Evolutionary conservation across 2,329 filamentous ascomycete species (phyloP).

Genomic region (Apiospora phragmitis): DNA sequence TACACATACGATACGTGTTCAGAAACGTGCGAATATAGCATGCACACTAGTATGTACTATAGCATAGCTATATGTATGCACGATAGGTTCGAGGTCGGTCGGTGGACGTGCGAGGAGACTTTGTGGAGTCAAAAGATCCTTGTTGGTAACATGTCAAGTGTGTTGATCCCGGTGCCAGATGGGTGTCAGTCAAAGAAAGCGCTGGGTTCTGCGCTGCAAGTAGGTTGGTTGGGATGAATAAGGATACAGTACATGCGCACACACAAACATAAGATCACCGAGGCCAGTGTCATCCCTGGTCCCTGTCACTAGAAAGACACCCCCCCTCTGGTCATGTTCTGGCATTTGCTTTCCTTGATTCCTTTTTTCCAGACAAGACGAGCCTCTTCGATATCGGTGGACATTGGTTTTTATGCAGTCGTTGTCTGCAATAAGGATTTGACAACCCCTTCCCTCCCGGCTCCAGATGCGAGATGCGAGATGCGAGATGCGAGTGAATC

Average conservation of each 20-base stretch:
- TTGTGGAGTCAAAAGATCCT: slow-evolving; percentile 25
- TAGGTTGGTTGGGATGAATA: slow-evolving; percentile 23
- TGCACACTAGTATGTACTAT: not conserved
- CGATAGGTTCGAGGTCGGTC: not conserved
- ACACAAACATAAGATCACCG: not conserved
- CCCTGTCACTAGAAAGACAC: not conserved
- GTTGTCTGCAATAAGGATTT: not conserved
- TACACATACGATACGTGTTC: not conserved
- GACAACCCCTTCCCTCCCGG: not conserved
- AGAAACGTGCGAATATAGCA: not conserved
- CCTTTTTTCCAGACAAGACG: slow-evolving; percentile 15
- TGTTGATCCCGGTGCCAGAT: slow-evolving; percentile 29
- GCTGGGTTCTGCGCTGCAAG: not conserved
- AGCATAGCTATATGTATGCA: not conserved
- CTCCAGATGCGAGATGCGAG: not conserved
- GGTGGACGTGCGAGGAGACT: not conserved
- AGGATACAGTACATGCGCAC: not conserved
- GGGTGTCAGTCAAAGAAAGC: slow-evolving; percentile 18
- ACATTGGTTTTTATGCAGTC: not conserved
- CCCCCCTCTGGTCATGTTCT: not conserved
- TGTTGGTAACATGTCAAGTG: slow-evolving; percentile 24
- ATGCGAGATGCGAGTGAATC: not conserved
- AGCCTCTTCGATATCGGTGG: not conserved
- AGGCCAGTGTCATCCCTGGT: not conserved
- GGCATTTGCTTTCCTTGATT: slow-evolving; percentile 15